Conservation (phyloP, 2,329 filamentous ascomycete genomes). For the Fusarium sarcochroum region DNA sequence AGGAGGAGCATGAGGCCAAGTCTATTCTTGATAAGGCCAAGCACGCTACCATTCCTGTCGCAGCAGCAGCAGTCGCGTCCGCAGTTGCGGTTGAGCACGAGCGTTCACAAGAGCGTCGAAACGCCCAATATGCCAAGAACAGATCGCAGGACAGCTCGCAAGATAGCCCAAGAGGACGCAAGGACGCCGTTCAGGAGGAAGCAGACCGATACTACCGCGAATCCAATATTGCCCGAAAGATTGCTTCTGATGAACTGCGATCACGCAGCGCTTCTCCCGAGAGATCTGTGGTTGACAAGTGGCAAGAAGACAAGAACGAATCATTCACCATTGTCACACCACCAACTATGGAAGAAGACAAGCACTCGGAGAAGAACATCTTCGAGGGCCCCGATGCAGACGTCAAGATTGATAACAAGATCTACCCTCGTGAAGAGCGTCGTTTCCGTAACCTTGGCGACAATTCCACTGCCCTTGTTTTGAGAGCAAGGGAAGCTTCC, state of each 20-base stretch:
- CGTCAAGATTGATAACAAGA: constrained; percentile 71
- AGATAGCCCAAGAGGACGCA: constrained; percentile 50
- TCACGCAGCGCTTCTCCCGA: constrained; percentile 67
- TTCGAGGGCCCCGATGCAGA: constrained; percentile 75
- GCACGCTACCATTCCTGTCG: constrained; percentile 64
- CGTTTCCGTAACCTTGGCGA: constrained; percentile 52
- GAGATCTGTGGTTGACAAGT: constrained; percentile 69
- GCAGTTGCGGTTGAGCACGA: constrained; percentile 61
- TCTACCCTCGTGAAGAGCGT: constrained; percentile 66
- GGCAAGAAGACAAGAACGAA: constrained; percentile 57
- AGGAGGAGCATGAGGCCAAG: constrained; percentile 61
- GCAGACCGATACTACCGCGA: constrained; percentile 72
- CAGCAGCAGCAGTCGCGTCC: constrained; percentile 62
- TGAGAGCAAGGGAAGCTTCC: constrained; percentile 66
- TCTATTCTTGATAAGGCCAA: constrained; percentile 61
- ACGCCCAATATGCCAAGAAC: constrained; percentile 52
- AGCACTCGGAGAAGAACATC: constrained; percentile 60
- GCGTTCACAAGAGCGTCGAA: constrained; percentile 52
- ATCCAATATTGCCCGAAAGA: constrained; percentile 66
- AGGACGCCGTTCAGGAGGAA: constrained; percentile 67
- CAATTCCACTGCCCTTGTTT: constrained; percentile 51
- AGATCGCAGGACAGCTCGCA: constrained; percentile 55
- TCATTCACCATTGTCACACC: constrained; percentile 68
- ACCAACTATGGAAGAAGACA: constrained; percentile 63
- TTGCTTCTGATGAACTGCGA: constrained; percentile 67